A percentile compares a stretch with the other conserved stretches of the same genome.
phyloP scores from a whole-genome alignment of 225 moss, liverwort and hornwort genomes.

The Physcomitrellopsis africana region DNA sequence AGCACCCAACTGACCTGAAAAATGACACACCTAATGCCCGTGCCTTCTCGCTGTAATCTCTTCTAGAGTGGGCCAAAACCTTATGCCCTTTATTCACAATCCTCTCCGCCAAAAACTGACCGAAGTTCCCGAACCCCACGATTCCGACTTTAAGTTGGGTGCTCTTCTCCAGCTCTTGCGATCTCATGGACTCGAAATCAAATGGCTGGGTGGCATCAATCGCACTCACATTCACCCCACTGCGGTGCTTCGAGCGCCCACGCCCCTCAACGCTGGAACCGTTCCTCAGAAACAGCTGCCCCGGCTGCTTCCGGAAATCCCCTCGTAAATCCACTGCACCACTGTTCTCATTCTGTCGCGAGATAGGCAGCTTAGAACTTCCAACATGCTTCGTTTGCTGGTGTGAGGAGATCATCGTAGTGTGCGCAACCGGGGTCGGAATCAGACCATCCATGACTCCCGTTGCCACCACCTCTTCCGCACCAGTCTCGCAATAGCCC shows the following conservation, averaged over 20 bases:
- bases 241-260: constrained; percentile 12
- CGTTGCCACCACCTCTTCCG: constrained; percentile 15
- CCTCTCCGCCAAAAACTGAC: constrained; percentile 85
- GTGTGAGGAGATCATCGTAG: constrained; percentile 6
- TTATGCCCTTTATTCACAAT: constrained; percentile 79
- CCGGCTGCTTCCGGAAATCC: constrained; percentile 23
- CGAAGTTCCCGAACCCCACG: constrained; percentile 93
- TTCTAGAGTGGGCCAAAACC: constrained; percentile 88
- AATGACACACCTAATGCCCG: constrained; percentile 62
- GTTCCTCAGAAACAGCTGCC: constrained; percentile 4
- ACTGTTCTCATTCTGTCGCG: constrained; percentile 13
- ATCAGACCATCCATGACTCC: constrained; percentile 24
- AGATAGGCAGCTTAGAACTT: constrained; percentile 3
- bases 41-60: constrained; percentile 72
- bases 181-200: constrained; percentile 78
- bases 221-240: constrained; percentile 50
- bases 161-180: constrained; percentile 68
- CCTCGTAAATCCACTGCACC: constrained; percentile 6
- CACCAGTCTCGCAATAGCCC: too few species aligned
- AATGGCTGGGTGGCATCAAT: constrained; percentile 94
- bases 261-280: constrained; percentile 28
- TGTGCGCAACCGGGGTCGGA: constrained; percentile 20
- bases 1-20: constrained; percentile 52
- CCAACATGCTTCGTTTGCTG: constrained; percentile 16
- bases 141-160: constrained; percentile 83